Evolutionary conservation across 129 eudicot genomes (phyloP).

Genomic region (Lonicera japonica): DNA sequence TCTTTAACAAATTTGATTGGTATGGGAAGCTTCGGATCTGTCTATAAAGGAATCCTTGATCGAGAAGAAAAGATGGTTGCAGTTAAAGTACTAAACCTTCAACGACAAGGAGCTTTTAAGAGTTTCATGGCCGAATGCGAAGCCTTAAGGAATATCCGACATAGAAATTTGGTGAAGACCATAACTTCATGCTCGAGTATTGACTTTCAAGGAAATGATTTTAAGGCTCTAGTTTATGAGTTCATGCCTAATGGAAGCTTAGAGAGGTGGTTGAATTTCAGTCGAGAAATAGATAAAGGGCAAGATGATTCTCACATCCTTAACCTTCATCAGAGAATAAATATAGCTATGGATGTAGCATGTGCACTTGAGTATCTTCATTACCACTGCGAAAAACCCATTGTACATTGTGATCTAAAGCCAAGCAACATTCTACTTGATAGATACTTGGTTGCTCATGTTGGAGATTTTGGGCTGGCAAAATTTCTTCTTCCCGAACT

Average conservation of each 20-base stretch:
- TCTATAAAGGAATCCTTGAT: slow-evolving; percentile 3
- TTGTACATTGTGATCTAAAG: not conserved
- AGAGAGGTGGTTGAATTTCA: not conserved
- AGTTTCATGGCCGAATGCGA: slow-evolving; percentile 2
- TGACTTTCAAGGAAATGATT: not conserved
- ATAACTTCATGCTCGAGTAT: not conserved
- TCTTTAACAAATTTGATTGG: slow-evolving; percentile 13
- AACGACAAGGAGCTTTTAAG: not conserved
- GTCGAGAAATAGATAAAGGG: too few relatives aligned
- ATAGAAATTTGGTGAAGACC: not conserved
- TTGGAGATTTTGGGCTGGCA: not conserved
- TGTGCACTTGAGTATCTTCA: not conserved
- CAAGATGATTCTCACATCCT: too few relatives aligned
- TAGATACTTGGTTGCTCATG: not conserved
- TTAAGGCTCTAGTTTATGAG: not conserved
- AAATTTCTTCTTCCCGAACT: too few relatives aligned
- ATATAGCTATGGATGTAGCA: not conserved
- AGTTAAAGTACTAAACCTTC: slow-evolving; percentile 9
- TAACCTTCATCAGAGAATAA: not conserved
- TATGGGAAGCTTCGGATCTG: not conserved
- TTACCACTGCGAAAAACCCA: not conserved
- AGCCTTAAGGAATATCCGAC: not conserved
- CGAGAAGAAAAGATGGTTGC: not conserved
- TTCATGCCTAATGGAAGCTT: not conserved
- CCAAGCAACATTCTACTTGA: not conserved